Conservation (phyloP, 305 asterid genomes). For the Salvia sclarea region DNA sequence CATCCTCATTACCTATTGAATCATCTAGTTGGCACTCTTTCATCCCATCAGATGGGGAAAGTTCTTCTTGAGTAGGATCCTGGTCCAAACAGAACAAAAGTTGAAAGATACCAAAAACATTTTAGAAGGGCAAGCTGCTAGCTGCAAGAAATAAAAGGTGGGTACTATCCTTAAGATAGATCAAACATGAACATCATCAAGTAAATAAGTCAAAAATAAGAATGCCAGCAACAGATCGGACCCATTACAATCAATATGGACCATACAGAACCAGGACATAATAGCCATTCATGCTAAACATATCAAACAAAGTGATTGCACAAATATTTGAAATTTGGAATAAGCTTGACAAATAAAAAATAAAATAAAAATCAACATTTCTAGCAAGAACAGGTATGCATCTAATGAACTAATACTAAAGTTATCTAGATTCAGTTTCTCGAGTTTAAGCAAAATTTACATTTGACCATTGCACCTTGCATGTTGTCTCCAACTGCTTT, state of each 20-base stretch:
- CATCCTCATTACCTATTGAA: conserved; percentile 33
- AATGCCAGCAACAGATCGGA: background rate
- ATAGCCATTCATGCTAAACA: background rate
- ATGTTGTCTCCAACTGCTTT: conserved; percentile 2
- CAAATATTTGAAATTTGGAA: conserved; percentile 3
- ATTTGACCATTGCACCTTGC: conserved; percentile 1
- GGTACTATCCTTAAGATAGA: conserved; percentile 4
- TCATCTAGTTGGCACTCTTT: conserved; percentile 34
- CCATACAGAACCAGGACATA: conserved; percentile 18
- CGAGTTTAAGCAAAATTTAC: conserved; percentile 1
- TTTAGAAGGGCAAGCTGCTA: conserved; percentile 16
- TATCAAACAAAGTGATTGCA: conserved; percentile 14
- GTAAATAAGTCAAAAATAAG: background rate
- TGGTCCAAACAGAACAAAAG: conserved; percentile 32
- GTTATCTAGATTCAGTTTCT: conserved; percentile 16
- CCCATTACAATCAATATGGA: background rate
- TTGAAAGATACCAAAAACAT: background rate
- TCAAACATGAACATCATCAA: conserved; percentile 1
- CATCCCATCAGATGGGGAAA: conserved; percentile 35
- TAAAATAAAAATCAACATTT: background rate
- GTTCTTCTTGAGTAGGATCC: conserved; percentile 44
- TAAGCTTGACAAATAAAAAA: background rate
- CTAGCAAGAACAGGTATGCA: background rate
- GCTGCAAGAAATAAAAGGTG: conserved; percentile 16
- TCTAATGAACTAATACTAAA: conserved; percentile 3